Evolutionary conservation across 495 filamentous ascomycete species (phyloP), one percentile per base, ranked within the genome.

Genomic region (Trichocladium antarcticum): DNA sequence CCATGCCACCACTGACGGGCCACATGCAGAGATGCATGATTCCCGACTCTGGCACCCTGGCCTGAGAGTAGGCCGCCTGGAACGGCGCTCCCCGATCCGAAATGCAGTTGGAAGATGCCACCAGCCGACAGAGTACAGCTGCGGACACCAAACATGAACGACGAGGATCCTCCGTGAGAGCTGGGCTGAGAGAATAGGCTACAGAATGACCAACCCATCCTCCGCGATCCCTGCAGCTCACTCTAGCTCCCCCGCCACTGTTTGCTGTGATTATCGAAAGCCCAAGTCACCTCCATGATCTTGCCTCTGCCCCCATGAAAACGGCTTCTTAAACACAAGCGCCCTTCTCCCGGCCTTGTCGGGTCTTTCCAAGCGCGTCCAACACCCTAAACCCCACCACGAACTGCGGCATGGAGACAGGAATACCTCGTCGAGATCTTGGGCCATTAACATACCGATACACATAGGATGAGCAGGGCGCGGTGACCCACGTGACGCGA

Each of bases 391-490:
- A 21, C 32, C n/a, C n/a, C 35, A 20, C 44, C 36, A 29, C 38
- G 51, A 40, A 42, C 22, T 39, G 28, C 55, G 54, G 47, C 49
- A 66, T 63, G 63, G 63, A 66, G 48, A 60, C 57, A 50, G 55
- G 57, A 45, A 63, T 60, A 52, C 63, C 60, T 20, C 58, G 57
- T 1, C 44, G 60, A 46, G 60, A 60, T 53, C 58, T 61, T 49
- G 60, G 58, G 21, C 51, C 55, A 22, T 56, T 55, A 6, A 59
- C 60, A 22, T 61, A 54, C 36, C 49, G 57, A 27, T 63, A 63
- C 31, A 57, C 54, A 5, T 66, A 57, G 63, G 63, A 66, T 35
- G 60, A 61, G 41, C 61, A 63, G 20, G 58, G 60, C 14, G 63
- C 61, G 42, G 58, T 66, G 32, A 42, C 52, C 9, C 58, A 61